phyloP scores from a whole-genome alignment of 441 rosid genomes.

The Populus trichocarpa region DNA sequence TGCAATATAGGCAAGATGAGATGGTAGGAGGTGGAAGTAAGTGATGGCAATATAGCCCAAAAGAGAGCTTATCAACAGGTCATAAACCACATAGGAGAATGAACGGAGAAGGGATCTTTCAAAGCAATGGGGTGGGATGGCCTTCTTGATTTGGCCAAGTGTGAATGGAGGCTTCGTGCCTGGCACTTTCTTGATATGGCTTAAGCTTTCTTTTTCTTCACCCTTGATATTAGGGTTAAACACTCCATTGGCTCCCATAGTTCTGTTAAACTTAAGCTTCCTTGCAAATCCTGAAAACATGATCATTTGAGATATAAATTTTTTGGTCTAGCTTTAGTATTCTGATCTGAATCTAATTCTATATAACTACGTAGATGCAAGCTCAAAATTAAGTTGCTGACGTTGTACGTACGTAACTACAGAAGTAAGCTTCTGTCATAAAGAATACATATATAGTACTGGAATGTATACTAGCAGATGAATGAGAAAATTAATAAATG shows the following conservation, averaged over 20 bases:
- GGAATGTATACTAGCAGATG: too few species aligned
- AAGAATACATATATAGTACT: too few species aligned
- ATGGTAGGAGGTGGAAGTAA: slow-evolving; percentile 51
- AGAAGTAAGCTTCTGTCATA: too few species aligned
- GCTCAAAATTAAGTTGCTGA: background rate
- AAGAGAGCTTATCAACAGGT: slow-evolving; percentile 44
- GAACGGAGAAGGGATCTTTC: slow-evolving; percentile 63
- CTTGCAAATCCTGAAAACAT: background rate
- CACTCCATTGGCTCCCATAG: background rate
- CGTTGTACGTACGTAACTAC: background rate
- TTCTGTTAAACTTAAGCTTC: background rate
- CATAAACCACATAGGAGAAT: slow-evolving; percentile 56
- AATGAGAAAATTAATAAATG: background rate
- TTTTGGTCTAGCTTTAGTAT: background rate
- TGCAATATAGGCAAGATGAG: slow-evolving; percentile 47
- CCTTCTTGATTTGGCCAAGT: slow-evolving; percentile 58
- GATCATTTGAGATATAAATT: background rate
- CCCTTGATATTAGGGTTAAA: background rate
- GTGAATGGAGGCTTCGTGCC: slow-evolving; percentile 62
- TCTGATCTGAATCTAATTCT: background rate
- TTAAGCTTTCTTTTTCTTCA: too few species aligned
- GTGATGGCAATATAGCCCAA: slow-evolving; percentile 52
- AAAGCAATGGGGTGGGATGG: slow-evolving; percentile 84
- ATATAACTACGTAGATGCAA: background rate
- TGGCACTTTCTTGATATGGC: slow-evolving; percentile 44